Conservation (phyloP, 768 basidiomycete genomes). For the Daedalea quercina region DNA sequence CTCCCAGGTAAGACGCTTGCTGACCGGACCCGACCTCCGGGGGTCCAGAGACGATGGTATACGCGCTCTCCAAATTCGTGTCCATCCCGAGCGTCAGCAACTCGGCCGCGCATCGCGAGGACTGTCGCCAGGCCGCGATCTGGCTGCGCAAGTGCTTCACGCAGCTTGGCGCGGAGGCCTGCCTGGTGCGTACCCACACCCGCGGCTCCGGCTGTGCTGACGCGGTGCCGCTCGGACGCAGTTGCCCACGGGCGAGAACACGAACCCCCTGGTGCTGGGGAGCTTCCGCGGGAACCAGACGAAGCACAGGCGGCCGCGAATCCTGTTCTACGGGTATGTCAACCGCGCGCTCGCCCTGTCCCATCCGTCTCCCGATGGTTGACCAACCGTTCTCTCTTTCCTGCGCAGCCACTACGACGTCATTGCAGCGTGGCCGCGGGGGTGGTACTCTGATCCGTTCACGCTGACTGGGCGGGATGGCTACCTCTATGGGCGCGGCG, state of each 20-base stretch:
- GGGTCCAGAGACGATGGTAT: conserved; percentile 58
- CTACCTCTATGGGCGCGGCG: conserved; percentile 85
- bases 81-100: conserved; percentile 84
- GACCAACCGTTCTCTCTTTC: background rate
- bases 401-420: conserved; percentile 91
- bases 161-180: conserved; percentile 81
- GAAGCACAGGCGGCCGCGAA: conserved; percentile 51
- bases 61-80: conserved; percentile 79
- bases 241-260: conserved; percentile 71
- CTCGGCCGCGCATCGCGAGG: conserved; percentile 58
- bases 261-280: conserved; percentile 85
- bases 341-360: background rate
- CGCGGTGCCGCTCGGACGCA: conserved; percentile 21
- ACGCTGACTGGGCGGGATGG: conserved; percentile 77
- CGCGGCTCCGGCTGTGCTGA: background rate
- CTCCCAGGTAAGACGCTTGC: background rate
- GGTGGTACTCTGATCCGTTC: conserved; percentile 87
- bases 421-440: conserved; percentile 67
- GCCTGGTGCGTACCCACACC: conserved; percentile 45
- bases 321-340: conserved; percentile 84
- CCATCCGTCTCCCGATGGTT: background rate
- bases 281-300: conserved; percentile 72
- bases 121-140: conserved; percentile 91
- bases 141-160: conserved; percentile 85
- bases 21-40: background rate